Conservation (phyloP, 345 rosid genomes). For the Citrus australasica region DNA sequence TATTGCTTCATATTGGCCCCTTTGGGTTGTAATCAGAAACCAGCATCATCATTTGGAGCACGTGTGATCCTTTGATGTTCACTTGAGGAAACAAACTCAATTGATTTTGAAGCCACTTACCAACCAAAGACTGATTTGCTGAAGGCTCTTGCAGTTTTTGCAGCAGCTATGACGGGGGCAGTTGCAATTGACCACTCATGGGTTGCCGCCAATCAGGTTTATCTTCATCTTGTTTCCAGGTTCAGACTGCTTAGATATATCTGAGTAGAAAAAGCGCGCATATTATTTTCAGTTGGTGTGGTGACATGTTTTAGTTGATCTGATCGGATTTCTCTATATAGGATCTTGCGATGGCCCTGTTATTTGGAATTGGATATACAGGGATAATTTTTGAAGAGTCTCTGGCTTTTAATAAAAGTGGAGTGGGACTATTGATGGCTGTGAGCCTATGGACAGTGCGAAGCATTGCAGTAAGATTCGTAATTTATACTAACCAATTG, state of each 20-base stretch:
- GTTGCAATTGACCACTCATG: slow-evolving; percentile 85
- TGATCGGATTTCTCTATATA: slow-evolving; percentile 32
- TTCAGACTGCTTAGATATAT: not conserved
- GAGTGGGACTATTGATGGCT: slow-evolving; percentile 94
- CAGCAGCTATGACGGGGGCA: slow-evolving; percentile 76
- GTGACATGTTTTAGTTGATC: slow-evolving; percentile 10
- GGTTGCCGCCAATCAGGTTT: slow-evolving; percentile 96
- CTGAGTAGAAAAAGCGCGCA: not conserved
- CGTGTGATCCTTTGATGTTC: slow-evolving; percentile 74
- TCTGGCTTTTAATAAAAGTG: slow-evolving; percentile 92
- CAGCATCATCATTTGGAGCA: slow-evolving; percentile 32
- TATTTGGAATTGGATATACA: slow-evolving; percentile 80
- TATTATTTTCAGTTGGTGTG: not conserved
- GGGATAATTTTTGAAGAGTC: slow-evolving; percentile 93
- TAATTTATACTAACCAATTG: no score
- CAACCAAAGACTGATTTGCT: slow-evolving; percentile 80
- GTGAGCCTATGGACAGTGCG: slow-evolving; percentile 91
- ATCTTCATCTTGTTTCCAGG: not conserved
- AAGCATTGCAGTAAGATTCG: slow-evolving; percentile 70
- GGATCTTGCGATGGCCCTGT: slow-evolving; percentile 95
- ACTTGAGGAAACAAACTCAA: slow-evolving; percentile 77
- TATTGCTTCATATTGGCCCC: no score
- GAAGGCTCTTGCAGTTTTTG: slow-evolving; percentile 75
- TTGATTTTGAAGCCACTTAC: slow-evolving; percentile 59
- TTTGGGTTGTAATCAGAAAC: no score